These are phyloP conservation scores for Ogataea naganishii DNA, from an alignment of 805 yeast species.

Conservation along the genomic window DNA sequence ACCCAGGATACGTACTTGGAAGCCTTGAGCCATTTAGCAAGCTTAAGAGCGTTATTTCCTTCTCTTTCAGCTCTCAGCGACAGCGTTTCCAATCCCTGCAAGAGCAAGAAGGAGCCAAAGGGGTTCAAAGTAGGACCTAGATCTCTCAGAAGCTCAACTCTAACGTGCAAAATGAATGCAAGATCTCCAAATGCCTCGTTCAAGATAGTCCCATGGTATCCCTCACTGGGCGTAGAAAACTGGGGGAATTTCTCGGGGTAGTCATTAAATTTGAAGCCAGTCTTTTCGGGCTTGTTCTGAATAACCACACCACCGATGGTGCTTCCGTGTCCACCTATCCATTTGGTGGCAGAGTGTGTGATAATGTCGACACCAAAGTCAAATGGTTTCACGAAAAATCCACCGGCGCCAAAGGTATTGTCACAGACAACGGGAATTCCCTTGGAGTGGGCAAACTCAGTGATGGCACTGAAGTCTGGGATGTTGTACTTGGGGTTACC, in stretches of 20 bases:
- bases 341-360: slow-evolving; percentile 91
- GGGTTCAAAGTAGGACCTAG: slow-evolving; percentile 87
- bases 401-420: slow-evolving; percentile 97
- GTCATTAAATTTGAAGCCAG: slow-evolving; percentile 84
- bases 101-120: slow-evolving; percentile 73
- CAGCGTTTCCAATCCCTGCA: slow-evolving; percentile 92
- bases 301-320: slow-evolving; percentile 88
- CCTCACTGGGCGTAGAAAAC: slow-evolving; percentile 83
- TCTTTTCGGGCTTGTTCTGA: slow-evolving; percentile 37
- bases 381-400: slow-evolving; percentile 75
- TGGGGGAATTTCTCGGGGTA: slow-evolving; percentile 88
- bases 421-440: slow-evolving; percentile 91
- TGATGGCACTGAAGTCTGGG: slow-evolving; percentile 79
- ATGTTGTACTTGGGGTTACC: slow-evolving; percentile 91
- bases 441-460: slow-evolving; percentile 69
- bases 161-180: slow-evolving; percentile 72
- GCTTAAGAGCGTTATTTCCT: slow-evolving; percentile 67
- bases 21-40: slow-evolving; percentile 69
- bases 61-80: slow-evolving; percentile 93
- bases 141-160: slow-evolving; percentile 85
- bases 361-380: slow-evolving; percentile 89
- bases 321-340: slow-evolving; percentile 98
- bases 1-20: slow-evolving; percentile 76
- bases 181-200: slow-evolving; percentile 74
- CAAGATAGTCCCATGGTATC: slow-evolving; percentile 83